Conservation (phyloP, 495 filamentous ascomycete genomes). For the Cercophora samala region DNA sequence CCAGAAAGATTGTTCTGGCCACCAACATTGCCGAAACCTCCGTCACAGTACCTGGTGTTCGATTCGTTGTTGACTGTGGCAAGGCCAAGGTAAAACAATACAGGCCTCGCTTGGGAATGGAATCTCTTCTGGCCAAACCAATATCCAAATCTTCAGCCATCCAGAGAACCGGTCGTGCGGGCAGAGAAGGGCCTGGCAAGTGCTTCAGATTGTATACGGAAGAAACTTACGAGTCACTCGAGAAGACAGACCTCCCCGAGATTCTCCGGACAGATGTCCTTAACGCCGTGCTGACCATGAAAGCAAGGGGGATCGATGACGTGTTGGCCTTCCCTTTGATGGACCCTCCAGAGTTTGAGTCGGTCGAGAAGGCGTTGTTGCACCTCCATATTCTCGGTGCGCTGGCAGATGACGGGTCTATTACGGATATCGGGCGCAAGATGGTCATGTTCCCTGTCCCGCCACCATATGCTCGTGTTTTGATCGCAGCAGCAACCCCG, state of each 20-base stretch:
- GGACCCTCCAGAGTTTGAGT: constrained; percentile 71
- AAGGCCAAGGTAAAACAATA: constrained; percentile 95
- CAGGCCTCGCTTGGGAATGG: constrained; percentile 76
- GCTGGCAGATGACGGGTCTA: constrained; percentile 64
- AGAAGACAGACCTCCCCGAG: constrained; percentile 77
- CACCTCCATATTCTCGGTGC: constrained; percentile 77
- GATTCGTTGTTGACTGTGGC: constrained; percentile 87
- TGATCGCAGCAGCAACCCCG: constrained; percentile 73
- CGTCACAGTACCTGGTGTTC: constrained; percentile 89
- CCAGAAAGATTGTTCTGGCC: constrained; percentile 83
- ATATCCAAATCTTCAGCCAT: constrained; percentile 93
- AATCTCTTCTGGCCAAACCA: constrained; percentile 84
- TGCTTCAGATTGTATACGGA: constrained; percentile 91
- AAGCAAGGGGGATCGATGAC: constrained; percentile 82
- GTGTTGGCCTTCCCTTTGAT: constrained; percentile 82
- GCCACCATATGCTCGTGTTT: constrained; percentile 73
- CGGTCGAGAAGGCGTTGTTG: constrained; percentile 78
- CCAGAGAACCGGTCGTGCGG: constrained; percentile 87
- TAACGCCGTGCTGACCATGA: constrained; percentile 86
- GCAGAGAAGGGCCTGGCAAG: constrained; percentile 84
- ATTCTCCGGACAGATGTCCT: constrained; percentile 87
- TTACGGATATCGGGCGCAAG: constrained; percentile 69
- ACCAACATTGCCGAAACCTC: constrained; percentile 99
- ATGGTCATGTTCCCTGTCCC: constrained; percentile 82
- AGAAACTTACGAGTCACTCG: constrained; percentile 64